Percentiles rank a stretch among this genome's conserved stretches.
phyloP scores from a whole-genome alignment of 192 early-diverging fungal genomes.

The Chytriomyces sp. region DNA sequence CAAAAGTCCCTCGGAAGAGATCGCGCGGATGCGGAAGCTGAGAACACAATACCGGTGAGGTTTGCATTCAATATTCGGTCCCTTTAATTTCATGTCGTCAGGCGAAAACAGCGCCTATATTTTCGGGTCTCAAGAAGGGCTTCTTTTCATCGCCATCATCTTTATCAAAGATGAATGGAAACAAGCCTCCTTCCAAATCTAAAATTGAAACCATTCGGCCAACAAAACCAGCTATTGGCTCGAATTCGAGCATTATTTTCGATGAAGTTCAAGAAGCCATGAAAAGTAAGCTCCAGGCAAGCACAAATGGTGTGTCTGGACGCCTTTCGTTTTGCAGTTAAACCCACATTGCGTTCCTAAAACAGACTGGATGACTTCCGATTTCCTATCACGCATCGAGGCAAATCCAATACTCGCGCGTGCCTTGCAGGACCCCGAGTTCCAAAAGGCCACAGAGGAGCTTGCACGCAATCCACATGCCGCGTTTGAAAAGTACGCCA shows the following conservation, averaged over 20 bases:
- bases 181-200: background rate
- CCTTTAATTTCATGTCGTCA: background rate
- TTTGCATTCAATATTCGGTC: background rate
- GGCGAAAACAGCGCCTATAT: background rate
- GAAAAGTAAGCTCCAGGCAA: slow-evolving; percentile 28
- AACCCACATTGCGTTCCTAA: background rate
- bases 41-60: background rate
- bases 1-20: background rate
- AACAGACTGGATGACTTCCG: slow-evolving; percentile 49
- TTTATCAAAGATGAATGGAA: background rate
- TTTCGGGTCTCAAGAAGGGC: slow-evolving; percentile 23
- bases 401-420: slow-evolving; percentile 33
- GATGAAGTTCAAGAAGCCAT: slow-evolving; percentile 49
- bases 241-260: slow-evolving; percentile 25
- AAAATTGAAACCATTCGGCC: slow-evolving; percentile 3
- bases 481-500: slow-evolving; percentile 37
- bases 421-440: slow-evolving; percentile 44
- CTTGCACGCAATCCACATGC: slow-evolving; percentile 39
- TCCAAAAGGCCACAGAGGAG: slow-evolving; percentile 35
- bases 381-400: slow-evolving; percentile 40
- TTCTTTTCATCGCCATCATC: slow-evolving; percentile 20
- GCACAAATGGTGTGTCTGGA: slow-evolving; percentile 31
- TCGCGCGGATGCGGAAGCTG: background rate
- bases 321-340: slow-evolving; percentile 5
- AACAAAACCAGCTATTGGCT: background rate